phyloP scores from a whole-genome alignment of 2,329 filamentous ascomycete species.

The Truncatella angustata region DNA sequence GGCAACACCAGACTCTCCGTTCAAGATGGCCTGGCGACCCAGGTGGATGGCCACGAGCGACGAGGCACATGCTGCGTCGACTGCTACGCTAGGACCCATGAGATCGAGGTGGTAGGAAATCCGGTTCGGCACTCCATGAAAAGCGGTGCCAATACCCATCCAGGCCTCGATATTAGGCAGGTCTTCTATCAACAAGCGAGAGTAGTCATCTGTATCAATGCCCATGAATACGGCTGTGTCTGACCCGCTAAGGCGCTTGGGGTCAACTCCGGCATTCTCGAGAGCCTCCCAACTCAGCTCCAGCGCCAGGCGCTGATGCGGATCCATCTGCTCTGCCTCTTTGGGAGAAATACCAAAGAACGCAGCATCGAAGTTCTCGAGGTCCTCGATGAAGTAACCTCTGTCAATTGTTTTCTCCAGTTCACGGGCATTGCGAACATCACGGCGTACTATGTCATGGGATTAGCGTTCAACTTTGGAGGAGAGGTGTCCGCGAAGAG shows the following conservation, averaged over 20 bases:
- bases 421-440: conserved; percentile 15
- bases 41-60: conserved; percentile 30
- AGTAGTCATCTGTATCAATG: conserved; percentile 34
- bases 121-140: conserved; percentile 33
- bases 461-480: neutral
- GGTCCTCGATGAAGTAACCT: conserved; percentile 14
- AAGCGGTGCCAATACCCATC: conserved; percentile 38
- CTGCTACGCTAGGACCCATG: conserved; percentile 28
- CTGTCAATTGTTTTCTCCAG: conserved; percentile 17
- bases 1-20: conserved; percentile 27
- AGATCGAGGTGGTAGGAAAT: conserved; percentile 32
- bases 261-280: conserved; percentile 61
- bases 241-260: conserved; percentile 35
- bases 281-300: conserved; percentile 49
- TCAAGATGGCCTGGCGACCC: conserved; percentile 27
- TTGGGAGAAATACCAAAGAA: conserved; percentile 24
- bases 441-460: conserved; percentile 7
- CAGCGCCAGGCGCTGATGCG: conserved; percentile 20
- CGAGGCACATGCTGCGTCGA: conserved; percentile 36
- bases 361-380: conserved; percentile 21
- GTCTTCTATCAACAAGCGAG: conserved; percentile 33
- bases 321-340: conserved; percentile 24
- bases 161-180: conserved; percentile 33
- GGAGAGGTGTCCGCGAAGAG: neutral
- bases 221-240: conserved; percentile 30